Conservation (phyloP, 192 early-diverging fungal species). For the Gonapodya sp. region DNA sequence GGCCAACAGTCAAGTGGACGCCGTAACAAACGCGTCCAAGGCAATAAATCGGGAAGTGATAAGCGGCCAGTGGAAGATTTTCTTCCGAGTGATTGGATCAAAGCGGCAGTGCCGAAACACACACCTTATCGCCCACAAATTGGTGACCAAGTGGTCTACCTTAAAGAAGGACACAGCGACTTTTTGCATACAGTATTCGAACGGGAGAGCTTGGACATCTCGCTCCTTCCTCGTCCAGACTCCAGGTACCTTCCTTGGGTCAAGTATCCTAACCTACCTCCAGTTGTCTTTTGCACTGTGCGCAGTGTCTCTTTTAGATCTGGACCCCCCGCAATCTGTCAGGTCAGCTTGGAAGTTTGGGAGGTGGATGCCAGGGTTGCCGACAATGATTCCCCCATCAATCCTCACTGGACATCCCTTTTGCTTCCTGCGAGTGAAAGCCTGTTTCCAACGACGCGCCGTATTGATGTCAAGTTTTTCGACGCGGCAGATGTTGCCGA, state of each 20-base stretch:
- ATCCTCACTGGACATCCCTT: conserved; percentile 14
- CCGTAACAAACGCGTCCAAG: conserved; percentile 11
- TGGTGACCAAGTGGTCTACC: conserved; percentile 44
- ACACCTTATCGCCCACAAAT: conserved; percentile 56
- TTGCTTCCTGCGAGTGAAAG: neutral
- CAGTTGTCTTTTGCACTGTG: conserved; percentile 48
- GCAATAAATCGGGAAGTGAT: neutral
- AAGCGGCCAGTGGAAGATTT: conserved; percentile 15
- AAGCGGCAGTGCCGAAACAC: conserved; percentile 24
- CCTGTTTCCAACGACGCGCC: conserved; percentile 17
- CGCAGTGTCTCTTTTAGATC: conserved; percentile 45
- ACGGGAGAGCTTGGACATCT: conserved; percentile 15
- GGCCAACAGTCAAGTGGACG: conserved; percentile 4
- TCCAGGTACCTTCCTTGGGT: conserved; percentile 28
- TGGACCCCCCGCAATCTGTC: conserved; percentile 61
- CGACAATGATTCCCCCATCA: conserved; percentile 32
- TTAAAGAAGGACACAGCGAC: conserved; percentile 45
- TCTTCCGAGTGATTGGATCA: conserved; percentile 42
- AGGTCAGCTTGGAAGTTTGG: conserved; percentile 35
- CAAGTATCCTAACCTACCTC: conserved; percentile 26
- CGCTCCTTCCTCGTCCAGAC: neutral
- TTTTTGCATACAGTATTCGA: conserved; percentile 36
- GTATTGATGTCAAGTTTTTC: conserved; percentile 51
- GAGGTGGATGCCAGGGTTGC: conserved; percentile 27
- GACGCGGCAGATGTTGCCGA: conserved; percentile 61